These are phyloP conservation scores for Microdochium trichocladiopsis DNA, from an alignment of 2,329 filamentous ascomycete species.

Conservation along the genomic window DNA sequence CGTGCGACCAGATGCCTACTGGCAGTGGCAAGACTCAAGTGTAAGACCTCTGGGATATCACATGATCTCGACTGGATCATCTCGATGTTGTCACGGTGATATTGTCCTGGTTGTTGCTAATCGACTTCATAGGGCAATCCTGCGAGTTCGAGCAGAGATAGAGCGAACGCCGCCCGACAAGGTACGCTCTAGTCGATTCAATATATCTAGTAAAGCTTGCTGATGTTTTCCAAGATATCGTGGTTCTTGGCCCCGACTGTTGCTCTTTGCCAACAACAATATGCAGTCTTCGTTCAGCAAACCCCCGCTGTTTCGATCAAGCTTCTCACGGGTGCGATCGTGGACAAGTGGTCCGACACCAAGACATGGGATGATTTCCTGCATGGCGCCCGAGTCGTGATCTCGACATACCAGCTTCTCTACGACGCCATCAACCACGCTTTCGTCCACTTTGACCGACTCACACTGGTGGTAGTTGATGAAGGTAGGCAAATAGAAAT, in stretches of 20 bases:
- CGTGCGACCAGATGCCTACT: slow-evolving; percentile 58
- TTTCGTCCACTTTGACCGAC: slow-evolving; percentile 57
- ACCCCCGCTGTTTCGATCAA: slow-evolving; percentile 52
- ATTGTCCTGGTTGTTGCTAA: too few species aligned
- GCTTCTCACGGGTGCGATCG: slow-evolving; percentile 59
- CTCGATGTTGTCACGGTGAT: slow-evolving; percentile 1
- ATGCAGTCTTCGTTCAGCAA: slow-evolving; percentile 49
- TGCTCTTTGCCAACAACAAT: slow-evolving; percentile 60
- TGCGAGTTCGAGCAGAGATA: slow-evolving; percentile 61
- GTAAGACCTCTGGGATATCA: slow-evolving; percentile 34
- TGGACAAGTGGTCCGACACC: slow-evolving; percentile 67
- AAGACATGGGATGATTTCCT: slow-evolving; percentile 62
- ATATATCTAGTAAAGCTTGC: slow-evolving; percentile 7
- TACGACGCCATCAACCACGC: slow-evolving; percentile 67
- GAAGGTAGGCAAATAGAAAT: slow-evolving; percentile 51
- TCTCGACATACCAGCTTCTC: slow-evolving; percentile 72
- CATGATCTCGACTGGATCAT: slow-evolving; percentile 1
- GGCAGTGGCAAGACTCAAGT: slow-evolving; percentile 74
- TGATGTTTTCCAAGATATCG: slow-evolving; percentile 35
- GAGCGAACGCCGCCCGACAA: slow-evolving; percentile 45
- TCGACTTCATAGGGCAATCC: slow-evolving; percentile 45
- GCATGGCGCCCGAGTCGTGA: slow-evolving; percentile 58
- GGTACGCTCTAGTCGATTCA: slow-evolving; percentile 30
- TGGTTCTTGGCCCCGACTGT: slow-evolving; percentile 74
- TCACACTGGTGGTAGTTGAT: slow-evolving; percentile 73